Base-by-base conservation (phyloP, 176 grass and related monocot genomes). In the Cocos nucifera region DNA sequence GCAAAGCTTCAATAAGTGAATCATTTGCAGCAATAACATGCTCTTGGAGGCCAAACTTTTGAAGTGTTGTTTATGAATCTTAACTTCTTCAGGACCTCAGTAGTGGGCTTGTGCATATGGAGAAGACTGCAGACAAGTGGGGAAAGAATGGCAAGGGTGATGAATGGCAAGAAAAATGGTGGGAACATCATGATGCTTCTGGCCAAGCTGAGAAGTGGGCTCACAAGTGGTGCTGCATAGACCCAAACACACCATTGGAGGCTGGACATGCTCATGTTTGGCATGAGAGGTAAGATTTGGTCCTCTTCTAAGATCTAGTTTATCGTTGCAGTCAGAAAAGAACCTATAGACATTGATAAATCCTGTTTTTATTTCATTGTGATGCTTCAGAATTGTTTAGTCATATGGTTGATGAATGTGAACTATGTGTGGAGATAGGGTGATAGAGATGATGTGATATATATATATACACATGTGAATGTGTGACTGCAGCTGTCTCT, bases 81-180 rank as follows among this genome's bases (percentile, higher is more conserved):
- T 73, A 12, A 44, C 30, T 44, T 44, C 35, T 22, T 44, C 70
- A 98, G 93, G 93, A 98, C 72, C 77, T 70, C 32, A 76, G 58
- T 14, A 76, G 69, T 62, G 93, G 81, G 64, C 54, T 88, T 64
- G 68, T 75, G 53, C 81, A 92, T 72, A 98, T 98, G 74, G 93
- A 98, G 84, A 98, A 98, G 67, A 85, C 70, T n/a, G 93, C 93
- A 23, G 93, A 98, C 35, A 98, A 98, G 77, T 98, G 93, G 93
- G 93, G 83, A 21, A 85, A 88, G 76, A 98, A 98, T 64, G 78
- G 69, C 29, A 85, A 76, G 66, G 84, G 73, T 53, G 84, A 88
- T 71, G 80, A 97, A 61, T 97, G 93, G 93, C 93, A 91, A 72
- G 93, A 97, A 64, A 80, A 97, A 61, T 98, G 93, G 87, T 98